Percentiles rank a stretch among this genome's conserved stretches.
Conservation (phyloP, 2,329 filamentous ascomycete species). For the Aspergillus brunneoviolaceus region DNA sequence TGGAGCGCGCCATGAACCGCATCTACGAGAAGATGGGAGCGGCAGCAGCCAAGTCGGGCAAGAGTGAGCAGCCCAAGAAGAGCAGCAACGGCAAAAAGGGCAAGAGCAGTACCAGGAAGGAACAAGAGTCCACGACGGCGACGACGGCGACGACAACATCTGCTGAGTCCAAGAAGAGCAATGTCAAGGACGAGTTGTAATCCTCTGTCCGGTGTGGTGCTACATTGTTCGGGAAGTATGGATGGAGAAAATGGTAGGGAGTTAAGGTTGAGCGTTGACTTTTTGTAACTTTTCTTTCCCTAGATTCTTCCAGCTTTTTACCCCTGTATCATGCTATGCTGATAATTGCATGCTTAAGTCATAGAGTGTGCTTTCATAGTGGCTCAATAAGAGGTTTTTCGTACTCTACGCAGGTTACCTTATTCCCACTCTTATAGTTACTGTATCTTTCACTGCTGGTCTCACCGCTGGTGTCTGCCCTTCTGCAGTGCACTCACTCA, state of each 20-base stretch:
- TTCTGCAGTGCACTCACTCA: too few relatives aligned
- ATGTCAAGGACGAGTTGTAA: conserved; percentile 12
- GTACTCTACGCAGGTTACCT: too few relatives aligned
- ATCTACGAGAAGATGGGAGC: conserved; percentile 50
- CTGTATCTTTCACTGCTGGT: too few relatives aligned
- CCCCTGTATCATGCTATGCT: background rate
- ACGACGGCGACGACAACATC: background rate
- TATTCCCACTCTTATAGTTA: too few relatives aligned
- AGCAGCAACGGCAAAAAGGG: conserved; percentile 24
- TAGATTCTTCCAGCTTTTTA: background rate
- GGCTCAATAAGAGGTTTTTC: background rate
- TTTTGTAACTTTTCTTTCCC: background rate
- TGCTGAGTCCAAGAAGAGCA: conserved; percentile 13
- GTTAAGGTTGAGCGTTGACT: conserved; percentile 17
- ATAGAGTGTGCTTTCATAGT: background rate
- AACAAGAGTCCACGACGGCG: background rate
- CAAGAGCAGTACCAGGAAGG: conserved; percentile 28
- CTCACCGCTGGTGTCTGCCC: too few relatives aligned
- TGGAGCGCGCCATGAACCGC: conserved; percentile 55
- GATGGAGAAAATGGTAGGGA: conserved; percentile 3
- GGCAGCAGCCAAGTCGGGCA: conserved; percentile 24
- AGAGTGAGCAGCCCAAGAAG: conserved; percentile 26
- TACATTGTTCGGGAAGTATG: background rate
- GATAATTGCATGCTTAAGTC: background rate
- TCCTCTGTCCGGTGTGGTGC: too few relatives aligned